Evolutionary conservation across 2,329 filamentous ascomycete species (phyloP).

Genomic region (Tympanopsis confertula): DNA sequence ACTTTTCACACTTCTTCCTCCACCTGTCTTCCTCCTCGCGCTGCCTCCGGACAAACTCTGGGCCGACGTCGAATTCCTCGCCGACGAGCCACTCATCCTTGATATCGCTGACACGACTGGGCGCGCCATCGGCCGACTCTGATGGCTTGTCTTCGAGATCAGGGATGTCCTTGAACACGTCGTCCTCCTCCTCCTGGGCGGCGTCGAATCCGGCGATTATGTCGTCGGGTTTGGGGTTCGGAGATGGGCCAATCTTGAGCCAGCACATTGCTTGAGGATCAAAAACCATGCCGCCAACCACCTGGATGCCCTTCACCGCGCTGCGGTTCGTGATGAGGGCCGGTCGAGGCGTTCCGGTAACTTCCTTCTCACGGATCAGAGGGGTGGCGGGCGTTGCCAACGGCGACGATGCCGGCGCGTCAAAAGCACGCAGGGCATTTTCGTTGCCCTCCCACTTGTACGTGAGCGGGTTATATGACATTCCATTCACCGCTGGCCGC

Average conservation of each 20-base stretch:
- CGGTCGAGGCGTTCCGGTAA: slow-evolving; percentile 32
- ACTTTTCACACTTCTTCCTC: slow-evolving; percentile 45
- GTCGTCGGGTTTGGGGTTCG: slow-evolving; percentile 34
- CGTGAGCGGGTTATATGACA: slow-evolving; percentile 49
- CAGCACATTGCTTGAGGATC: slow-evolving; percentile 57
- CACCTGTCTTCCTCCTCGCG: slow-evolving; percentile 49
- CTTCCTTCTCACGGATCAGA: slow-evolving; percentile 37
- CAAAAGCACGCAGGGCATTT: slow-evolving; percentile 42
- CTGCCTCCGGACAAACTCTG: slow-evolving; percentile 50
- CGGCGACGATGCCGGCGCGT: slow-evolving; percentile 21
- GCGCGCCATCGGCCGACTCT: slow-evolving; percentile 29
- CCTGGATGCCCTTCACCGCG: slow-evolving; percentile 42
- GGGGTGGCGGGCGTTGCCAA: slow-evolving; percentile 33
- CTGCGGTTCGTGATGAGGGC: slow-evolving; percentile 54
- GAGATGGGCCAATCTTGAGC: slow-evolving; percentile 32
- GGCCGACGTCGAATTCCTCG: slow-evolving; percentile 57
- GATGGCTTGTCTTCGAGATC: slow-evolving; percentile 45
- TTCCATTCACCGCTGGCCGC: slow-evolving; percentile 52
- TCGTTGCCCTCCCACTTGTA: slow-evolving; percentile 58
- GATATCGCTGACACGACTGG: slow-evolving; percentile 44
- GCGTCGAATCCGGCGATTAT: slow-evolving; percentile 42
- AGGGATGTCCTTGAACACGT: slow-evolving; percentile 55
- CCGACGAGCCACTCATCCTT: slow-evolving; percentile 49
- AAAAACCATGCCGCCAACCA: slow-evolving; percentile 56
- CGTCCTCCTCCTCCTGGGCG: slow-evolving; percentile 53